phyloP scores from a whole-genome alignment of 495 filamentous ascomycete species.

The Neurospora terricola region DNA sequence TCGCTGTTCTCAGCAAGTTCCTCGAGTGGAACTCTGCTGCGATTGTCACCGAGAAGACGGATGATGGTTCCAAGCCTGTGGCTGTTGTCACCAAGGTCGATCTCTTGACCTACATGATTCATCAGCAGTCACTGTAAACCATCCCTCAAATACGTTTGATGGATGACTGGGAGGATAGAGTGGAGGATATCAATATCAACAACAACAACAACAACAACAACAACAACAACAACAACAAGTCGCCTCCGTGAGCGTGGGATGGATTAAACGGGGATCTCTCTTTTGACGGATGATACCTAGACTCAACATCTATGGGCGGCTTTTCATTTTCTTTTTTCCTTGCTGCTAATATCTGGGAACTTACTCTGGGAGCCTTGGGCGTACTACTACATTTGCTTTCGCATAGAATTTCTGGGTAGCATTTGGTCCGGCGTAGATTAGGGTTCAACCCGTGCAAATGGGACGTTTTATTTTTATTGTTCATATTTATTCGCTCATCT shows the following conservation, averaged over 20 bases:
- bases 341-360: neutral
- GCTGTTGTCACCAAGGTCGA: slow-evolving; percentile 97
- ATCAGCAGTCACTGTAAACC: slow-evolving; percentile 38
- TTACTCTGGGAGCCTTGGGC: neutral
- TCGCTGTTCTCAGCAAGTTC: slow-evolving; percentile 76
- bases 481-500: neutral
- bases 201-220: neutral
- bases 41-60: slow-evolving; percentile 68
- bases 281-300: slow-evolving; percentile 3
- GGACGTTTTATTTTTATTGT: slow-evolving; percentile 2
- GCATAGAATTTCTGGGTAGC: slow-evolving; percentile 5
- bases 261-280: neutral
- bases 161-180: neutral
- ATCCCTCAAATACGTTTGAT: neutral
- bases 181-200: neutral
- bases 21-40: slow-evolving; percentile 98
- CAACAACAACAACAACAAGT: neutral
- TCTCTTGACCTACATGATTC: slow-evolving; percentile 84
- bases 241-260: neutral
- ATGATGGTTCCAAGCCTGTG: slow-evolving; percentile 53
- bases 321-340: neutral
- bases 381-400: neutral
- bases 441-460: slow-evolving; percentile 22
- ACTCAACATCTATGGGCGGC: slow-evolving; percentile 16
- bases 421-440: neutral